Percentiles rank a stretch among this genome's conserved stretches.
Evolutionary conservation across 129 eudicot genomes (phyloP).

Genomic region (Dittrichia graveolens): DNA sequence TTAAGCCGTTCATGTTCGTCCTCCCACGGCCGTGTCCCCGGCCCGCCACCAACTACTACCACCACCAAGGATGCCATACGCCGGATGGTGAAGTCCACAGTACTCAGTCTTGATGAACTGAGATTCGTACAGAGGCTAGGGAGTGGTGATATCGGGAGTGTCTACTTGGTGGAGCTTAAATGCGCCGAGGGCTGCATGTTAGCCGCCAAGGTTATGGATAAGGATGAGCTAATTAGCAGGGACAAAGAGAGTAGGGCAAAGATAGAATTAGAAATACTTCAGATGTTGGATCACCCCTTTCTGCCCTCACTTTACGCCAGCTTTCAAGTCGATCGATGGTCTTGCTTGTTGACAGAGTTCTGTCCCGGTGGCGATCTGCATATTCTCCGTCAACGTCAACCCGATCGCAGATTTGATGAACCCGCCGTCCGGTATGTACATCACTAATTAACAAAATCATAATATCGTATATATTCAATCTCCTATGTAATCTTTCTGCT

Average conservation of each 20-base stretch:
- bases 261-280: conserved; percentile 63
- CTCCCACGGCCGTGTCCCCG: conserved; percentile 20
- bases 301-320: conserved; percentile 63
- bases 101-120: conserved; percentile 44
- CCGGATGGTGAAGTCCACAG: conserved; percentile 19
- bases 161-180: conserved; percentile 74
- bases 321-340: conserved; percentile 60
- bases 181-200: conserved; percentile 53
- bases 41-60: conserved; percentile 31
- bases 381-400: conserved; percentile 72
- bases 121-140: conserved; percentile 56
- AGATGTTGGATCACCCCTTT: conserved; percentile 80
- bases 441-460: too few relatives aligned
- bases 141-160: conserved; percentile 78
- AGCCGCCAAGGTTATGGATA: conserved; percentile 91
- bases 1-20: conserved; percentile 22
- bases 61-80: conserved; percentile 43
- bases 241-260: conserved; percentile 64
- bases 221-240: conserved; percentile 64
- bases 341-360: conserved; percentile 74
- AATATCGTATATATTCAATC: too few relatives aligned
- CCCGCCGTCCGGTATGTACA: conserved; percentile 65
- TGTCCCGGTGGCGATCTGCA: conserved; percentile 88
- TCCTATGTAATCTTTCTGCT: too few relatives aligned
- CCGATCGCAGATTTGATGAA: conserved; percentile 60